A percentile compares a stretch with the other conserved stretches of the same genome.
phyloP scores from a whole-genome alignment of 1,284 basidiomycete species.

The Phellopilus nigrolimitatus region DNA sequence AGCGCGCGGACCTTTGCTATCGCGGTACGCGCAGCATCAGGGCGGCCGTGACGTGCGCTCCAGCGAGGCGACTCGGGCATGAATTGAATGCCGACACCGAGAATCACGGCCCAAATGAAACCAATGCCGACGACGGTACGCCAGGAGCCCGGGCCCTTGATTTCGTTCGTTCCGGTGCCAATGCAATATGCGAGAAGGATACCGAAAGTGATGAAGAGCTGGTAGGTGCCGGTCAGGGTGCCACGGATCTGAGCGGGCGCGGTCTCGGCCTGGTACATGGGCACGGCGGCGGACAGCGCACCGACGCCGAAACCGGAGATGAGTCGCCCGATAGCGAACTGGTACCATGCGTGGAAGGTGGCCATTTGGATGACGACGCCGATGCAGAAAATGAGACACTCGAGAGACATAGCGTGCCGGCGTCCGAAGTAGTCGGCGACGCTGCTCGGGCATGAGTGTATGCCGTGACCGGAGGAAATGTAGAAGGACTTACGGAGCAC shows the following conservation, averaged over 20 bases:
- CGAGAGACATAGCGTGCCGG: slow-evolving; percentile 64
- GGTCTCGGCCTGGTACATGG: slow-evolving; percentile 76
- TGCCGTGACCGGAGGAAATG: neutral
- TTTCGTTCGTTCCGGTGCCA: slow-evolving; percentile 49
- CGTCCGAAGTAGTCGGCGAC: slow-evolving; percentile 65
- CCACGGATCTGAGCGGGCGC: slow-evolving; percentile 77
- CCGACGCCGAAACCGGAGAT: slow-evolving; percentile 68
- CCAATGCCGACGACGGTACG: slow-evolving; percentile 66
- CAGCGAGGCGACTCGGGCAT: slow-evolving; percentile 78
- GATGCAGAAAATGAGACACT: slow-evolving; percentile 61
- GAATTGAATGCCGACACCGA: slow-evolving; percentile 64
- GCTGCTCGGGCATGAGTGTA: slow-evolving; percentile 10
- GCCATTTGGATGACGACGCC: slow-evolving; percentile 67
- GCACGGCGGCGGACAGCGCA: slow-evolving; percentile 71
- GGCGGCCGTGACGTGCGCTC: slow-evolving; percentile 47
- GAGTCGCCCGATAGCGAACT: slow-evolving; percentile 67
- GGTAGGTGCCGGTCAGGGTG: slow-evolving; percentile 66
- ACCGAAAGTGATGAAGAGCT: slow-evolving; percentile 73
- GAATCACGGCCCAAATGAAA: slow-evolving; percentile 63
- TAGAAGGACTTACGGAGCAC: slow-evolving; percentile 46
- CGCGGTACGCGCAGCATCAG: slow-evolving; percentile 48
- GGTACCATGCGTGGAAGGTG: slow-evolving; percentile 48
- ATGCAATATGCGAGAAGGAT: slow-evolving; percentile 68
- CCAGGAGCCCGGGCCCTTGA: slow-evolving; percentile 53
- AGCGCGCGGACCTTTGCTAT: slow-evolving; percentile 58